phyloP scores from a whole-genome alignment of 2,329 filamentous ascomycete species.

The Ambrosiella beaveri region DNA sequence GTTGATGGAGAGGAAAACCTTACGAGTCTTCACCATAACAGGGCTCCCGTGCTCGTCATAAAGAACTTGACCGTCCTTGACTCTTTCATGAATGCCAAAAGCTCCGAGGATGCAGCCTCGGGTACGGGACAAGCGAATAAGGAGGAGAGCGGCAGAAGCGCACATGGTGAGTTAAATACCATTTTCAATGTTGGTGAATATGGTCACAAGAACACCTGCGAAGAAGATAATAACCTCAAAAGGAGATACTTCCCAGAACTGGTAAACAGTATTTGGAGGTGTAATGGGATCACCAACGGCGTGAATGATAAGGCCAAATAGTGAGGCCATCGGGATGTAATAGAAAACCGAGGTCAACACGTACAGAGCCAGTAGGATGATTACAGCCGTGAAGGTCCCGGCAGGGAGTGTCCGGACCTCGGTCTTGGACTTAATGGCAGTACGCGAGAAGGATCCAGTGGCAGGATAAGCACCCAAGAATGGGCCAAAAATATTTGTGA shows the following conservation, averaged over 20 bases:
- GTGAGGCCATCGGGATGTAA: slow-evolving; percentile 63
- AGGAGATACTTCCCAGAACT: slow-evolving; percentile 75
- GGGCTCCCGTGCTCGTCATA: slow-evolving; percentile 9
- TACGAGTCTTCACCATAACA: slow-evolving; percentile 6
- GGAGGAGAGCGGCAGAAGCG: slow-evolving; percentile 57
- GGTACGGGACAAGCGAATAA: slow-evolving; percentile 72
- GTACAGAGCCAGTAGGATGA: slow-evolving; percentile 73
- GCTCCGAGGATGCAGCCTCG: slow-evolving; percentile 69
- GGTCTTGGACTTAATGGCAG: slow-evolving; percentile 87
- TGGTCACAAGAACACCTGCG: slow-evolving; percentile 62
- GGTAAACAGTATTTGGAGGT: slow-evolving; percentile 64
- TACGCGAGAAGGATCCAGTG: slow-evolving; percentile 79
- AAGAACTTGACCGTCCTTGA: slow-evolving; percentile 8
- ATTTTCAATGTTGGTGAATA: slow-evolving; percentile 69
- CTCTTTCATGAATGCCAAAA: slow-evolving; percentile 31
- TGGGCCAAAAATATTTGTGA: slow-evolving; percentile 56
- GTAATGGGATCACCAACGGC: slow-evolving; percentile 77
- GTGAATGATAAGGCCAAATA: slow-evolving; percentile 78
- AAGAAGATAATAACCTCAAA: slow-evolving; percentile 75
- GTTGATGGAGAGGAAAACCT: slow-evolving; percentile 30
- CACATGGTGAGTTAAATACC: slow-evolving; percentile 79
- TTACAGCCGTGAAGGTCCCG: slow-evolving; percentile 64
- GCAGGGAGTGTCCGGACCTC: slow-evolving; percentile 76
- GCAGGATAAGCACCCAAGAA: slow-evolving; percentile 73
- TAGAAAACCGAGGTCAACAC: slow-evolving; percentile 70